Base-by-base conservation (phyloP, 306 rosid species). In the Trichosanthes truncata region DNA sequence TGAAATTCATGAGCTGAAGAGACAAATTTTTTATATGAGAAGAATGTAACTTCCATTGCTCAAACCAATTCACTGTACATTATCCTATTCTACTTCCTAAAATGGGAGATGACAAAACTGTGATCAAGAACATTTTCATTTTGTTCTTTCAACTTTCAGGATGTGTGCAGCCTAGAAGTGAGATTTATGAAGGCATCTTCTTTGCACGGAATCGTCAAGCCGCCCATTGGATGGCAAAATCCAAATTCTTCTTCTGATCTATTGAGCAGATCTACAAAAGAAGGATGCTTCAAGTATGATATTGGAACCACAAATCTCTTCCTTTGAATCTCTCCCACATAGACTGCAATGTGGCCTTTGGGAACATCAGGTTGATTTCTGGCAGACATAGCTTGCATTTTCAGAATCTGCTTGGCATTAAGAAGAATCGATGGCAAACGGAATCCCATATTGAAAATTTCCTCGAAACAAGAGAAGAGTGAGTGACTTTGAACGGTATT, bases 211-310 rank as follows among this genome's bases (percentile, higher is more conserved):
- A 87, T 84, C 29, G 90, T 86, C 74, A 91, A 80, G 36, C 88
- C 88, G 2, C 90, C 91, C 84, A 81, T 84, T 1, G 96, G 93
- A 79, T 85, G 93, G 31, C 74, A 33, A 67, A 68, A 89, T 31
- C 89, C 91, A 7, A 85, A 91, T 61, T 91, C 96, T 63, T 86
- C 89, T 80, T 86, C 89, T 45, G 57, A 71, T 26, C 57, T 45
- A 71, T 71, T 74, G 6, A 89, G 78, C 69, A 89, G 61, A 21
- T 85, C 85, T 61, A 77, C 86, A 52, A 89, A 89, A 20, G 76
- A 67, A 74, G 86, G 85, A 23, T 85, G 74, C 25, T 84, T 84
- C 80, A 90, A 75, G 80, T 79, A 87, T 18, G 84, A 76, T 33
- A 84, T 40, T 0, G 89, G 92, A 23, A 90, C 83, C 81, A 83